Conservation (phyloP, 148 eudicot genomes). For the Chenopodium berlandieri region DNA sequence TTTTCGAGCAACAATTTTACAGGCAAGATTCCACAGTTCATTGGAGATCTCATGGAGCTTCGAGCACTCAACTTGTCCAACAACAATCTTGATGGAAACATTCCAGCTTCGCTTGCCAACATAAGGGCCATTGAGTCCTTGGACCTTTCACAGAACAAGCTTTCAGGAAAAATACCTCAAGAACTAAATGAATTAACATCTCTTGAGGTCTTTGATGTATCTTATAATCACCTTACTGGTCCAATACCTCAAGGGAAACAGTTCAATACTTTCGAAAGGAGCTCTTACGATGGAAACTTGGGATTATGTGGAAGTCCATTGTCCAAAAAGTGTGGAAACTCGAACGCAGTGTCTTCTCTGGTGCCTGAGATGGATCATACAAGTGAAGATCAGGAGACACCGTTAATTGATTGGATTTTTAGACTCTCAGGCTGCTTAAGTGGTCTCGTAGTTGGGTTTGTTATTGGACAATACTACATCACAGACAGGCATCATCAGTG, state of each 20-base stretch:
- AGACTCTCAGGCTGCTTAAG: neutral
- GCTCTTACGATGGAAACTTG: constrained; percentile 30
- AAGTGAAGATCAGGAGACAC: neutral
- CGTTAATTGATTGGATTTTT: too few species aligned
- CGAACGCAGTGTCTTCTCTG: neutral
- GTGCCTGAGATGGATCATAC: neutral
- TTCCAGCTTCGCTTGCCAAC: constrained; percentile 30
- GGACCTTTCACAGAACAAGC: constrained; percentile 40
- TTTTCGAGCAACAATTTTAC: constrained; percentile 20
- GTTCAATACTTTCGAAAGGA: constrained; percentile 27
- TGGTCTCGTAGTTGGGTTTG: too few species aligned
- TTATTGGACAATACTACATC: too few species aligned
- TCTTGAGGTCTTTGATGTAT: constrained; percentile 36
- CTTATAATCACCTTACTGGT: constrained; percentile 33
- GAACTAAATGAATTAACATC: constrained; percentile 23
- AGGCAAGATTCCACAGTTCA: too few species aligned
- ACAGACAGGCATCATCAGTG: too few species aligned
- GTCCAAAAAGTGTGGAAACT: constrained; percentile 18
- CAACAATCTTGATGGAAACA: constrained; percentile 30
- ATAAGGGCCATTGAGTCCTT: constrained; percentile 33
- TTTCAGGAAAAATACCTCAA: constrained; percentile 38
- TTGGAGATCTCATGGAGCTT: too few species aligned
- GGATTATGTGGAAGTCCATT: constrained; percentile 34
- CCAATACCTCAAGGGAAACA: constrained; percentile 36
- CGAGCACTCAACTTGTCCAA: constrained; percentile 35